Base-by-base conservation (phyloP, 352 stramenopile genomes). In the Pythium scleroteichum region DNA sequence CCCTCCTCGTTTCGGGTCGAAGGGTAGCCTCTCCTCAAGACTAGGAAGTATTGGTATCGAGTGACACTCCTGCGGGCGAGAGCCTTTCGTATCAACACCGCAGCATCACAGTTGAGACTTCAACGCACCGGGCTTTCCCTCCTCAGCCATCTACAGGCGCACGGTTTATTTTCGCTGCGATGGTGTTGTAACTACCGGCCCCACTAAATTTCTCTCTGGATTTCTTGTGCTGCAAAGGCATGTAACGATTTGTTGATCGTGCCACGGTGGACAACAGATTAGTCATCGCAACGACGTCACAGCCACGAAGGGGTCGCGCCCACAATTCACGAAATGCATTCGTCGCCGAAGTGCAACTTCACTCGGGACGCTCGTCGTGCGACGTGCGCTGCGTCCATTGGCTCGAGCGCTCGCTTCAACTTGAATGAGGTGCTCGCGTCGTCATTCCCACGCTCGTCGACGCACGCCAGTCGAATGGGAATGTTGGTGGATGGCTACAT, bases 401-500 rank as follows among this genome's bases (percentile, higher is more conserved):
- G 45, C 46, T 63, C n/a, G 16, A 32, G 27, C 27, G 27, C n/a
- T 7, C 13, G 3, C 27, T 42, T 53, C 46, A 53, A 53, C 9
- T 42, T 42, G 47, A 53, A 41, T 29, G 9, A 49, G n/a, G 3
- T 17, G 7, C 13, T 51, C 5, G 23, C 45, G 23, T 44, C 38
- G 14, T 20, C 14, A 13, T 20, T 8, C 6, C 6, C 13, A 4
- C 16, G 38, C 3, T 17, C 38, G 16, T 35, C 10, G 29, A 5
- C 29, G 29, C 13, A 20, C 17, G 38, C 38, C 24, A 40, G 24
- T 40, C 46, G 6, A 35, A 17, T 20, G 7, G 24, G 55, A 64
- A 64, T 64, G 56, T 57, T 20, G 38, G 56, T 57, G 51, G 17
- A 64, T 64, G 56, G 46, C 46, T 57, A 57, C 56, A 64, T 51